phyloP scores from a whole-genome alignment of 192 early-diverging fungal genomes.

The Piromyces sp. region DNA sequence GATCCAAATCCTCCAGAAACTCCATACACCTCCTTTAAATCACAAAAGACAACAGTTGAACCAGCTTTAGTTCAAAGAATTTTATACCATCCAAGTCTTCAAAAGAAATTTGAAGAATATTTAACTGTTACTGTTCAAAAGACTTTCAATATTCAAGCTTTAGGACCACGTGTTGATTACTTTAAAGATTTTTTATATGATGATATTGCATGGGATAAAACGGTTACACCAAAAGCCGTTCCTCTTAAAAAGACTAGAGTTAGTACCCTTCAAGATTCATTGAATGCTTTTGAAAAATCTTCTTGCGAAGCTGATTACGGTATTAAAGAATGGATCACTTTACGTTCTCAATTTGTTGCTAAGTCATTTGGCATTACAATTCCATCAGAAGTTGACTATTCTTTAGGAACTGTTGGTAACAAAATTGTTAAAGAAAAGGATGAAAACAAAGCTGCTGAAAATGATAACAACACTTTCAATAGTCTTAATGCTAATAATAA shows the following conservation, averaged over 20 bases:
- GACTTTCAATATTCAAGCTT: not conserved
- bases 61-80: not conserved
- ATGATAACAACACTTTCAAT: not conserved
- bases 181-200: not conserved
- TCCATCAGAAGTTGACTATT: not conserved
- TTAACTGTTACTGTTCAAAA: not conserved
- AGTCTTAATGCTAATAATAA: not conserved
- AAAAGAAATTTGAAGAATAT: not conserved
- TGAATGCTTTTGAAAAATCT: not conserved
- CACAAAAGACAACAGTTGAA: not conserved
- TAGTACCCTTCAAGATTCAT: not conserved
- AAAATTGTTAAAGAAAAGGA: not conserved
- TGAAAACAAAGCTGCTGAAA: not conserved
- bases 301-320: not conserved
- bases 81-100: not conserved
- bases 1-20: not conserved
- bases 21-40: not conserved
- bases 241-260: not conserved
- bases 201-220: not conserved
- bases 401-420: not conserved
- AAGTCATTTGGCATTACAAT: not conserved
- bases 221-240: not conserved
- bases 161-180: not conserved
- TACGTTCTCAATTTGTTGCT: not conserved
- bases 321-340: not conserved